phyloP scores from a whole-genome alignment of 1,284 basidiomycete genomes.

The Rhodotorula sp. region DNA sequence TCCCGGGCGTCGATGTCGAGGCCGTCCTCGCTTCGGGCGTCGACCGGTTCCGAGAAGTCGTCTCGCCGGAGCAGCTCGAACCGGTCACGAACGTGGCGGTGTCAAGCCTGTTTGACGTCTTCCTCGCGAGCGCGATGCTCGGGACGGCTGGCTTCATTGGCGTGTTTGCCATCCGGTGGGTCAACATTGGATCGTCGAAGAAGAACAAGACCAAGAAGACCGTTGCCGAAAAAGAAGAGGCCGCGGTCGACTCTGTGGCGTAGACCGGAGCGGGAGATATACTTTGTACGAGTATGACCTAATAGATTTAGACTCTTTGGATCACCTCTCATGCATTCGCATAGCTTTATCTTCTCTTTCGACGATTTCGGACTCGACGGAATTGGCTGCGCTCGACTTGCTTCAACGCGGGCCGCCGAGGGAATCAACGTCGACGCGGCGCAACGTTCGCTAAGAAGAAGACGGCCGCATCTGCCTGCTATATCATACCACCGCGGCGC shows the following conservation, averaged over 20 bases:
- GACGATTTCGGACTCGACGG: too few relatives aligned
- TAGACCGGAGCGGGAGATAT: background rate
- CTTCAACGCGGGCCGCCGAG: background rate
- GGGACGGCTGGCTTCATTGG: slow-evolving; percentile 11
- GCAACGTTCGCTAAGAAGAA: background rate
- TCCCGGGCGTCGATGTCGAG: slow-evolving; percentile 26
- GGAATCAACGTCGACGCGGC: background rate
- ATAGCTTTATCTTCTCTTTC: background rate
- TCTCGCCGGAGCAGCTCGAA: slow-evolving; percentile 11
- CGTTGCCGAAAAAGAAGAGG: background rate
- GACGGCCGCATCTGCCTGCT: background rate
- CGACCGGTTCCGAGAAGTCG: slow-evolving; percentile 28
- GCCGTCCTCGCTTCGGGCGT: slow-evolving; percentile 25
- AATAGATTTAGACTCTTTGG: too few relatives aligned
- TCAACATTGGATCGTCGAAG: slow-evolving; percentile 9
- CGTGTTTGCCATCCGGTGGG: slow-evolving; percentile 16
- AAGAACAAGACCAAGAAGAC: background rate
- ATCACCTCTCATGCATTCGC: background rate
- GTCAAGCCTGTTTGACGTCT: slow-evolving; percentile 22
- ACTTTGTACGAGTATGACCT: too few relatives aligned
- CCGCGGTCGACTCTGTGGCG: background rate
- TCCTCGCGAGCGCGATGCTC: slow-evolving; percentile 23
- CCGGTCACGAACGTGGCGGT: slow-evolving; percentile 19
- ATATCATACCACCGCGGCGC: background rate
- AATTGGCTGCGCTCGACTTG: too few relatives aligned